Evolutionary conservation across 306 rosid genomes (phyloP), one percentile per base, ranked within the genome.

Genomic region (Hippophae gyantsensis): DNA sequence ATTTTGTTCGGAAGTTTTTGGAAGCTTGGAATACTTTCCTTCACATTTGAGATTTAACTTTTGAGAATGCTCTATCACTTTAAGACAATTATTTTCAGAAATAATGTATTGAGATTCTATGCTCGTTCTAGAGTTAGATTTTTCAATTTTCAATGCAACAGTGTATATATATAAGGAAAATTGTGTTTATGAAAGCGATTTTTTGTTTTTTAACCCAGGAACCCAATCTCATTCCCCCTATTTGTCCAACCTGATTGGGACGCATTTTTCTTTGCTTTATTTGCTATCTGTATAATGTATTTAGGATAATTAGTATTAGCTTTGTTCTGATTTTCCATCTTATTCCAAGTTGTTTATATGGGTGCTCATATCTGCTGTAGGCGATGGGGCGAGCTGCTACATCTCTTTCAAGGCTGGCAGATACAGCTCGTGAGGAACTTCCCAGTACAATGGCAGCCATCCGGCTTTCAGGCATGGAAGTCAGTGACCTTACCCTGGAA

Each of bases 391-490:
- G 82, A 63, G 96, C 99, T 60, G 99, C 99, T 69, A 76, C 51
- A 43, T 85, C 96, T 58, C 84, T 92, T 62, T 85, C 99, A 61
- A 88, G 85, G 79, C 84, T 92, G 57, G 96, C 95, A 9, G 99
- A 92, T 74, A 83, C 96, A 54, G 93, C 96, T 51, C 78, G 89
- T 10, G 87, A 92, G 76, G 99, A 92, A 70, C 95, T 92, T 51
- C 99, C 99, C 1, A 81, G 96, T 72, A 92, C 96, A 49, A 92
- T 92, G 99, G 87, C 99, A 68, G 96, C 99, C 59, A 64, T 88
- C 48, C 83, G 96, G 85, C 95, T 92, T 62, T 88, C 96, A 0
- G 95, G 95, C 80, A 92, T 92, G 99, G 99, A 92, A 72, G 87
- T 92, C 60, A 88, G 96, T 47, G 96, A 88, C 81, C 90, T 92